Percentiles rank a stretch among this genome's conserved stretches.
Conservation (phyloP, 768 basidiomycete genomes). For the Boletellus sp. region DNA sequence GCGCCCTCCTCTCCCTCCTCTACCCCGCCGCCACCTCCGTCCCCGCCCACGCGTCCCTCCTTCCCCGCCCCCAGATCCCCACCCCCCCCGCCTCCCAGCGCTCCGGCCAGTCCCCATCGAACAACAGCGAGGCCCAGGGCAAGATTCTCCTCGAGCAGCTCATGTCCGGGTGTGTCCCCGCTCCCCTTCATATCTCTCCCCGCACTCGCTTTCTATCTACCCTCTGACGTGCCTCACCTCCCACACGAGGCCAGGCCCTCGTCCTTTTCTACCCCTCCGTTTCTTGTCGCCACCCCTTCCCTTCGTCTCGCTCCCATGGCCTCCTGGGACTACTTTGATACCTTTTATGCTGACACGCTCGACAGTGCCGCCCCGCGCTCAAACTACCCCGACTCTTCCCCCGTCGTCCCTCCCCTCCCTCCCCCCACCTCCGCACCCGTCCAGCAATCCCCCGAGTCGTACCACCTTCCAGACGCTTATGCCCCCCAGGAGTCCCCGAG, state of each 20-base stretch:
- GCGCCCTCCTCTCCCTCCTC: no score
- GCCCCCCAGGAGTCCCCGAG: constrained; percentile 24
- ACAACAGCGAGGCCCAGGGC: constrained; percentile 59
- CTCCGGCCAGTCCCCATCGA: constrained; percentile 53
- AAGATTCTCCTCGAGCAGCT: constrained; percentile 77
- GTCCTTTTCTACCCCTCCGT: constrained; percentile 20
- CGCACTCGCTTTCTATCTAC: background rate
- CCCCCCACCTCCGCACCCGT: constrained; percentile 49
- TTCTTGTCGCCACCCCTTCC: constrained; percentile 15
- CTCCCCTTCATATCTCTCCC: background rate
- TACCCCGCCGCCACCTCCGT: no score
- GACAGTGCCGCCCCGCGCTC: constrained; percentile 46
- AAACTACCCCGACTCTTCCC: constrained; percentile 49
- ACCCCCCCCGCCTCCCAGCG: no score
- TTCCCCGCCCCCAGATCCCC: no score
- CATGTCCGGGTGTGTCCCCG: constrained; percentile 66
- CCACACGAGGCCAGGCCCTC: constrained; percentile 22
- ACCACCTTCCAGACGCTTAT: constrained; percentile 41
- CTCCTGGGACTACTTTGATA: constrained; percentile 32
- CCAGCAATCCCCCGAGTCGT: constrained; percentile 25
- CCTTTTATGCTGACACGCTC: constrained; percentile 26
- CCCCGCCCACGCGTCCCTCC: no score
- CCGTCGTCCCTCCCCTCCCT: constrained; percentile 29
- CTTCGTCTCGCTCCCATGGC: constrained; percentile 20
- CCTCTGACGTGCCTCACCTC: constrained; percentile 20